These are phyloP conservation scores for Herpetospermum pedunculosum DNA, from an alignment of 306 rosid genomes.

Conservation along the genomic window DNA sequence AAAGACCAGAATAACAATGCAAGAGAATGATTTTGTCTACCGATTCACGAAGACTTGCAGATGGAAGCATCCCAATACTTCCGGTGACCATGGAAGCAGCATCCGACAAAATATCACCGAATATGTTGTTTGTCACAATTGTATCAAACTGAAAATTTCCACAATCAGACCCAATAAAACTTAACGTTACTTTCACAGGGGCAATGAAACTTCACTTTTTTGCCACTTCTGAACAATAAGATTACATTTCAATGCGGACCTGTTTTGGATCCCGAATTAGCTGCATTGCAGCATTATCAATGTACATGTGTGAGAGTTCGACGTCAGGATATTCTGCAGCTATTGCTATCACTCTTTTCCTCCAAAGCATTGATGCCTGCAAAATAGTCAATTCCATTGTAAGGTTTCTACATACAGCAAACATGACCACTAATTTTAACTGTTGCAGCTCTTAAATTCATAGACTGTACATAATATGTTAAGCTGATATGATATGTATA, in stretches of 20 bases:
- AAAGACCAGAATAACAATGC: not conserved
- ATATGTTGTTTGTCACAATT: constrained; percentile 85
- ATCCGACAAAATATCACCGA: constrained; percentile 90
- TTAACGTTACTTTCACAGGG: not conserved
- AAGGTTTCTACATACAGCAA: not conserved
- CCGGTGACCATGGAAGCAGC: constrained; percentile 97
- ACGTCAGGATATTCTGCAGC: constrained; percentile 75
- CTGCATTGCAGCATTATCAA: constrained; percentile 94
- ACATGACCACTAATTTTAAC: not conserved
- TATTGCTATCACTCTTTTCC: constrained; percentile 54
- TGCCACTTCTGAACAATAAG: not conserved
- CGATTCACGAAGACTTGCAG: constrained; percentile 82
- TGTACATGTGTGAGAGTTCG: constrained; percentile 95
- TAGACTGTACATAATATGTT: not conserved
- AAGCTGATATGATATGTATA: not conserved
- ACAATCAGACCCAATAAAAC: not conserved
- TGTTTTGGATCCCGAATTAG: constrained; percentile 83
- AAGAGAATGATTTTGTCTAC: constrained; percentile 26
- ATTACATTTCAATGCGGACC: constrained; percentile 31
- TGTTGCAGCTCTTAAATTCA: not conserved
- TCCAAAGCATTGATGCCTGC: constrained; percentile 87
- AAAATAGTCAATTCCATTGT: constrained; percentile 9
- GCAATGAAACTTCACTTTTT: constrained; percentile 9
- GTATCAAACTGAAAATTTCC: constrained; percentile 65
- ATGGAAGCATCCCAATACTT: constrained; percentile 99